Evolutionary conservation across 1,284 basidiomycete species (phyloP), one percentile per base, ranked within the genome.

Genomic region (Ceratobasidium sp.): DNA sequence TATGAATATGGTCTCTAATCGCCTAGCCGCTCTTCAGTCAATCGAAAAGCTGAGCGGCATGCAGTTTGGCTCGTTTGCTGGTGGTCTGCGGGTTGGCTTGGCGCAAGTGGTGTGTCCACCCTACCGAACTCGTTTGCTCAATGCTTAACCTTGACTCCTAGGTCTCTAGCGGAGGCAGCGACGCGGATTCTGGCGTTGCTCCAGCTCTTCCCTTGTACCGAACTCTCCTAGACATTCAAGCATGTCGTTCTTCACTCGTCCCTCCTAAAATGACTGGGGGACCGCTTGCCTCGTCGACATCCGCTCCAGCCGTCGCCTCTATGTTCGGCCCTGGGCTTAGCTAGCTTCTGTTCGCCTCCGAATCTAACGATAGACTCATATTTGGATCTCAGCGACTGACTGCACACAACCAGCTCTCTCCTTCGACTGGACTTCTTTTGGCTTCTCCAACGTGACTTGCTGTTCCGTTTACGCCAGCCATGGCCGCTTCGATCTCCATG

Each of bases 191-290:
- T 4, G 52, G 38, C 26, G 38, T 48, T 7, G 61, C 59, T 2
- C 71, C 61, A n/a, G 6, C 44, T 56, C 61, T 75, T 44, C 71
- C 71, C 10, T 75, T 61, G n/a, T 75, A 75, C 65, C 71, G 71
- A n/a, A 65, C 71, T 17, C 38, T 75, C 28, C 71, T 61, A 2
- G 71, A 75, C 28, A 20, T 65, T 40, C 59, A 75, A 42, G 71
- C 40, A 5, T 64, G 17, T 13, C 59, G 26, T 15, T 44, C 61
- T 7, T 46, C 23, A 44, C n/a, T 75, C 9, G 48, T 23, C 40
- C 61, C 59, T 10, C 48, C 46, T 13, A 67, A 52, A 4, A 20
- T 13, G 26, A 65, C 26, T 9, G 7, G 59, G 23, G 38, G 46
- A 17, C 40, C 69, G 2, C 69, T 71, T 57, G 61, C 61, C 10